phyloP scores from a whole-genome alignment of 352 stramenopile genomes.

The Globisporangium yorkense region DNA sequence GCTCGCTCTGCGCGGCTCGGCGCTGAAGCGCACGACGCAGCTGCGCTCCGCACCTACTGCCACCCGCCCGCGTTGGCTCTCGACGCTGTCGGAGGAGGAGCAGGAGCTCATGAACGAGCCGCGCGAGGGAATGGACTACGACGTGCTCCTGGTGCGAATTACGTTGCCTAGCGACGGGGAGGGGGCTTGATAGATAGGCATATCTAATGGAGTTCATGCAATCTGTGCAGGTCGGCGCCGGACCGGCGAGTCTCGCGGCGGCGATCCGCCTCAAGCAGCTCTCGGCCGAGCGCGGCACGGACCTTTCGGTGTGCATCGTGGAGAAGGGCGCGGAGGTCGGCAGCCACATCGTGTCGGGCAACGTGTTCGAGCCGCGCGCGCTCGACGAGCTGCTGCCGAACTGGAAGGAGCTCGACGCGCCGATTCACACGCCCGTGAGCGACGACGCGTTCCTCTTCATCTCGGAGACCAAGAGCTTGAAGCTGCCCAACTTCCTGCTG shows the following conservation, averaged over 20 bases:
- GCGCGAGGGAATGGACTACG: conserved; percentile 96
- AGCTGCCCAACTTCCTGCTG: conserved; percentile 91
- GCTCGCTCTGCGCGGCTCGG: conserved; percentile 6
- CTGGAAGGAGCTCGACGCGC: conserved; percentile 88
- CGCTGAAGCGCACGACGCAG: conserved; percentile 2
- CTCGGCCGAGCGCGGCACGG: conserved; percentile 88
- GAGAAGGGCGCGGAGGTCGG: conserved; percentile 96
- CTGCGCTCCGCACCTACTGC: conserved; percentile 10
- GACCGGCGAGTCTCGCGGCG: conserved; percentile 91
- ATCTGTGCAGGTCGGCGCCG: conserved; percentile 51
- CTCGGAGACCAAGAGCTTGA: conserved; percentile 79
- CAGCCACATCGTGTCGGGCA: conserved; percentile 97
- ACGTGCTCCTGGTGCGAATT: conserved; percentile 94
- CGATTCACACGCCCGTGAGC: conserved; percentile 91
- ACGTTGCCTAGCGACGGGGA: too few relatives aligned
- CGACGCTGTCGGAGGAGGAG: conserved; percentile 50
- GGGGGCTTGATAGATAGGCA: too few relatives aligned
- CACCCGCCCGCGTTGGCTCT: conserved; percentile 29
- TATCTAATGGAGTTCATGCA: conserved; percentile 15
- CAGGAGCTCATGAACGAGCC: conserved; percentile 61
- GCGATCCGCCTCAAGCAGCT: conserved; percentile 98
- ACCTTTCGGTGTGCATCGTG: conserved; percentile 94
- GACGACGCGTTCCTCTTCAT: conserved; percentile 94
- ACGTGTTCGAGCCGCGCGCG: conserved; percentile 97
- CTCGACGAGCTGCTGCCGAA: conserved; percentile 96